phyloP scores from a whole-genome alignment of 1,139 yeast genomes.

The Kurtzmaniella quercitrusa region DNA sequence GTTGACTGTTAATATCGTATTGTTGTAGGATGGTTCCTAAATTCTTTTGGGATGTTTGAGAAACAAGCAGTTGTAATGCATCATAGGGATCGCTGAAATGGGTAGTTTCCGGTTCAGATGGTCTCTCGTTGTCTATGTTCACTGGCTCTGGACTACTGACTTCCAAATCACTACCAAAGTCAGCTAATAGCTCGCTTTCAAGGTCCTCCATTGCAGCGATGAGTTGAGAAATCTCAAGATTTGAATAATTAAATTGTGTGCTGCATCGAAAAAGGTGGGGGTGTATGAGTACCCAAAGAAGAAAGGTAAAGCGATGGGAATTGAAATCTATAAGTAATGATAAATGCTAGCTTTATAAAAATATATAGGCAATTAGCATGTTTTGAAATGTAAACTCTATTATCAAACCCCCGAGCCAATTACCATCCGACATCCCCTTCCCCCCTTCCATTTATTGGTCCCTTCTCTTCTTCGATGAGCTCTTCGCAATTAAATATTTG shows the following conservation, averaged over 20 bases:
- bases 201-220: slow-evolving; percentile 16
- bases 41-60: neutral
- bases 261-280: neutral
- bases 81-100: neutral
- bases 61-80: neutral
- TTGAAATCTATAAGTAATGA: too few relatives aligned
- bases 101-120: neutral
- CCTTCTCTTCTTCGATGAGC: too few relatives aligned
- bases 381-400: too few relatives aligned
- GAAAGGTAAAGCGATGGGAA: too few relatives aligned
- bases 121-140: slow-evolving; percentile 9
- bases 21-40: slow-evolving; percentile 10
- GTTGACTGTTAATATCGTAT: slow-evolving; percentile 15
- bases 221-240: neutral
- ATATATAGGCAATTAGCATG: too few relatives aligned
- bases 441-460: neutral
- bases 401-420: neutral
- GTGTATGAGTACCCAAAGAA: too few relatives aligned
- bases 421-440: neutral
- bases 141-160: slow-evolving; percentile 11
- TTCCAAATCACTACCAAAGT: slow-evolving; percentile 26
- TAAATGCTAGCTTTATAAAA: too few relatives aligned
- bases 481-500: too few relatives aligned
- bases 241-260: too few relatives aligned
- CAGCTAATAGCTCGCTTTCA: slow-evolving; percentile 33